Base-by-base conservation (phyloP, 108 stramenopile genomes). In the Nitzschia inconspicua region DNA sequence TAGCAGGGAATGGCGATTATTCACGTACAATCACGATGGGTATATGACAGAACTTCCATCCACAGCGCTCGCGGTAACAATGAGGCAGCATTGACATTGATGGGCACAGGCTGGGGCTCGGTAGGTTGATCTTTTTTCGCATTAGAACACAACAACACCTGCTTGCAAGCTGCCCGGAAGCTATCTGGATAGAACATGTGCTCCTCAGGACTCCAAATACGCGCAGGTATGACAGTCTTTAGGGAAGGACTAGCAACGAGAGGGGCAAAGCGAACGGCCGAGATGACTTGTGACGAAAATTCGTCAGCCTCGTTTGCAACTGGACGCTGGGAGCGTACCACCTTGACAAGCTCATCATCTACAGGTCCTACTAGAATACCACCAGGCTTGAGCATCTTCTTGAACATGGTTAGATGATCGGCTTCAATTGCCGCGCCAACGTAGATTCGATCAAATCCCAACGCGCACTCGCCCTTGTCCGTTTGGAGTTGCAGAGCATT, bases 371-470 rank as follows among this genome's bases (percentile, higher is more conserved):
- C 85, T 30, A 94, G 75, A 56, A 94, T 80, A 16, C 92, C 92
- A 9, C 86, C 85, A 8, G 86, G 88, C 28, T 79, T 82, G 8
- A 94, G 74, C 30, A 94, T 58, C 27, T 80, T 72, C 44, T 75
- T 72, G 46, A 94, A 80, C 27, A 57, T 74, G 0, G 62, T 47
- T 13, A 94, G 56, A 19, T 73, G 61, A n/a, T 58, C 16, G 44
- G 50, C 55, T 26, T 83, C 75, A 43, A 89, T 68, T 5, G 92
- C 72, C 20, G 89, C 92, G 16, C 92, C 92, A 63, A 94, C 73
- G 40, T 94, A 94, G 36, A 94, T 94, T 6, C 92, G 83, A 70
- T 94, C 92, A 61, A 88, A 94, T 29, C 92, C 88, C 27, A 78
- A 49, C 0, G 59, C 65, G 44, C 78, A 61, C 64, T 94, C 92